Percentiles rank a stretch among this genome's conserved stretches.
These are phyloP conservation scores for Saccharomyces hybrid DNA, from an alignment of 1,139 yeast species.

Conservation along the genomic window DNA sequence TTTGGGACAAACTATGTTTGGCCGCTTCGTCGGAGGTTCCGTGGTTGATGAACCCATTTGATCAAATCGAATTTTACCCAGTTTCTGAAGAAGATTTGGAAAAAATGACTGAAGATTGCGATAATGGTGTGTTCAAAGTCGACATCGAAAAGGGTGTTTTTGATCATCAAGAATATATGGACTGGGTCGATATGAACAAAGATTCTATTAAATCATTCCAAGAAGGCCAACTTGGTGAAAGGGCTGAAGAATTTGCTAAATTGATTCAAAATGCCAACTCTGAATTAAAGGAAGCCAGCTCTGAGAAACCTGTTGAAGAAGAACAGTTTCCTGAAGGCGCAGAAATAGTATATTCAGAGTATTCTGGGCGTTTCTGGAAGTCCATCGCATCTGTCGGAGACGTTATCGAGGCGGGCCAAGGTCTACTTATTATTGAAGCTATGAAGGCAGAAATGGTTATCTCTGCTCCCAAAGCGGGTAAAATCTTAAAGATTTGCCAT, in stretches of 20 bases:
- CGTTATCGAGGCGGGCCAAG: constrained; percentile 63
- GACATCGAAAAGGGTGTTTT: constrained; percentile 71
- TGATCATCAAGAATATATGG: constrained; percentile 69
- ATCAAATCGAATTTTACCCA: constrained; percentile 90
- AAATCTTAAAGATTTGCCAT: constrained; percentile 68
- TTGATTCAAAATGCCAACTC: constrained; percentile 78
- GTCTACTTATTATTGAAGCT: constrained; percentile 85
- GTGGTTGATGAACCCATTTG: constrained; percentile 87
- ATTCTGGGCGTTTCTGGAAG: constrained; percentile 96
- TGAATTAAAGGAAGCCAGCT: constrained; percentile 49
- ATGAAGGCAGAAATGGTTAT: constrained; percentile 98
- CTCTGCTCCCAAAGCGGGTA: constrained; percentile 63
- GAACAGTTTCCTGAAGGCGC: constrained; percentile 66
- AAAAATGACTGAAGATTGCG: constrained; percentile 58
- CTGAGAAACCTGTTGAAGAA: constrained; percentile 35
- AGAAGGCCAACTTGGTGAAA: constrained; percentile 65
- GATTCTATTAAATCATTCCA: constrained; percentile 67
- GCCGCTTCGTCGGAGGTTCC: constrained; percentile 69
- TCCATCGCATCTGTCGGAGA: constrained; percentile 79
- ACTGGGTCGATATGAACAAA: constrained; percentile 69
- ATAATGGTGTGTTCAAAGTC: constrained; percentile 73
- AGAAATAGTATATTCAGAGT: constrained; percentile 82
- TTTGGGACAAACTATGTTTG: constrained; percentile 88
- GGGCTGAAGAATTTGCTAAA: constrained; percentile 74
- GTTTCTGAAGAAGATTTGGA: constrained; percentile 81